Evolutionary conservation across 345 rosid species (phyloP), one percentile per base, ranked within the genome.

Genomic region (Pugionium cornutum): DNA sequence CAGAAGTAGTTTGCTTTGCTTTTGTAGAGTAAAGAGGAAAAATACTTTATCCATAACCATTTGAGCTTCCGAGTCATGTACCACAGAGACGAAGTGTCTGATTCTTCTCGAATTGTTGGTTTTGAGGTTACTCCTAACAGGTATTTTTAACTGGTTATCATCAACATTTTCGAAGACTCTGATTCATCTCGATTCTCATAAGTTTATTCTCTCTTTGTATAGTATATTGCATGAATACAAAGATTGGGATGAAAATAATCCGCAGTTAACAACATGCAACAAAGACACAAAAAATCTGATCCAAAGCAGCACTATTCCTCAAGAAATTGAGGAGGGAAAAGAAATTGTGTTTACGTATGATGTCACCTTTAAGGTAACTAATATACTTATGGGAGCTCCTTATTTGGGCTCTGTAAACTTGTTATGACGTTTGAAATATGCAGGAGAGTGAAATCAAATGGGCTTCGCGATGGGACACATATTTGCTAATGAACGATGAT

Each of bases 391-490:
- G 48, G 44, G 39, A 9, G 39, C 10, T 62, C 6, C 11, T 57
- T 39, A 56, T 31, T 46, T 40, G 33, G 9, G 30, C 35, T 56
- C 29, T 25, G 26, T 9, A 57, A 28, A 56, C 36, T 25, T 31
- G 4, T 59, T 29, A 1, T 56, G 52, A 57, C 47, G 11, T 27
- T 42, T 56, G 71, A 11, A 59, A 62, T 58, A 36, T 42, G 52
- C 62, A 89, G 96, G 96, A 84, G 73, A 92, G 98, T 78, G 92
- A 86, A 1, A 86, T 89, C 70, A 92, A 92, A 81, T 92, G 98
- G 98, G 98, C 96, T 64, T 92, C 96, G 43, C 95, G 98, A 7
- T 92, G 98, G 98, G 96, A 92, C 79, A 92, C 94, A 6, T 88
- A 91, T 74, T 84, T 91, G 40, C 91, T 91, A 35, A 88, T 91